These are phyloP conservation scores for Wickerhamiella occidentalis DNA, from an alignment of 805 yeast species.

Conservation along the genomic window DNA sequence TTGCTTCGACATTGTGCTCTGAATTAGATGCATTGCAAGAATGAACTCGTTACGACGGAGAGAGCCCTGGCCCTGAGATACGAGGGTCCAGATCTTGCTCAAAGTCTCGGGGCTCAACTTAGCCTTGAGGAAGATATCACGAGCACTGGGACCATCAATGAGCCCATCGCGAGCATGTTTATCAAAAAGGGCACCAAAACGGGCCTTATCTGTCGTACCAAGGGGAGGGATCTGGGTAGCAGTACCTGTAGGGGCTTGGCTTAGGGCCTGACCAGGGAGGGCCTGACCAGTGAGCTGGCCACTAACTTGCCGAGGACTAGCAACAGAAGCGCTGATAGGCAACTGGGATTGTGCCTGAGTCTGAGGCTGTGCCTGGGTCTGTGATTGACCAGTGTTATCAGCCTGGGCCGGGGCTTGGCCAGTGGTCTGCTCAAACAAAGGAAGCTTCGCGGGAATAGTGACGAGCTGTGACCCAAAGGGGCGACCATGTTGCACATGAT, in stretches of 20 bases:
- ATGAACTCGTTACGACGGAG: constrained; percentile 66
- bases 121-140: constrained; percentile 80
- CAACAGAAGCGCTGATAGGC: not conserved
- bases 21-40: constrained; percentile 91
- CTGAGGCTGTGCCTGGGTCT: not conserved
- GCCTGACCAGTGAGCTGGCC: not conserved
- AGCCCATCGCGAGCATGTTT: constrained; percentile 47
- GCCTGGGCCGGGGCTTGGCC: not conserved
- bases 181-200: constrained; percentile 42
- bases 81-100: constrained; percentile 82
- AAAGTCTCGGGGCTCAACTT: constrained; percentile 62
- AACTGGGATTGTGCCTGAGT: not conserved
- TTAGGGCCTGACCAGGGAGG: not conserved
- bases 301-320: not conserved
- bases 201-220: constrained; percentile 27
- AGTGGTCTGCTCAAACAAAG: constrained; percentile 35
- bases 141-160: constrained; percentile 71
- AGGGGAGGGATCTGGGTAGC: constrained; percentile 26
- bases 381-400: too few species aligned
- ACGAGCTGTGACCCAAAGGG: constrained; percentile 44
- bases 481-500: constrained; percentile 69
- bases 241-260: constrained; percentile 5
- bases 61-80: constrained; percentile 65
- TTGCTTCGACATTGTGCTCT: constrained; percentile 56
- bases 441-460: constrained; percentile 46